A percentile compares a stretch with the other conserved stretches of the same genome.
phyloP scores from a whole-genome alignment of 2,329 filamentous ascomycete genomes.

The Hypoxylon sp. region DNA sequence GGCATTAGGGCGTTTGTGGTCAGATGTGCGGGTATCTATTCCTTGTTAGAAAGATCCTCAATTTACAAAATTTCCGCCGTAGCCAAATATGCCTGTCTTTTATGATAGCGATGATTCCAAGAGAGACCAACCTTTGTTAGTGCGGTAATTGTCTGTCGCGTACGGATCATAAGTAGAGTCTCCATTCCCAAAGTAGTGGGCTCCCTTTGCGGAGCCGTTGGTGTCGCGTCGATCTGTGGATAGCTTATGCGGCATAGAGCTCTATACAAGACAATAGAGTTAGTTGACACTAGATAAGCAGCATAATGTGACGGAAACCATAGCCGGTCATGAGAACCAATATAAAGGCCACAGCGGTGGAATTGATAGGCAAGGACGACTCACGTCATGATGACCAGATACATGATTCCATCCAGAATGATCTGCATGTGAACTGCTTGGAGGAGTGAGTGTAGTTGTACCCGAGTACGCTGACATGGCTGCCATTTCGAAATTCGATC shows the following conservation, averaged over 20 bases:
- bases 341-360: not conserved
- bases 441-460: slow-evolving; percentile 64
- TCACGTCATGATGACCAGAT: slow-evolving; percentile 51
- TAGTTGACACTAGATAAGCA: slow-evolving; percentile 24
- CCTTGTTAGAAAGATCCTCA: slow-evolving; percentile 40
- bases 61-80: not conserved
- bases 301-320: slow-evolving; percentile 1
- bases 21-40: slow-evolving; percentile 47
- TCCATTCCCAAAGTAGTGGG: slow-evolving; percentile 45
- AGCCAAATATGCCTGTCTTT: not conserved
- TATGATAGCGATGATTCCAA: not conserved
- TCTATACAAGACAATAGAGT: slow-evolving; percentile 38
- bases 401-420: slow-evolving; percentile 61
- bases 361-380: slow-evolving; percentile 26
- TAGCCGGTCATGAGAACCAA: not conserved
- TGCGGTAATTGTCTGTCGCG: slow-evolving; percentile 45
- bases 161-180: slow-evolving; percentile 46
- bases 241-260: slow-evolving; percentile 47
- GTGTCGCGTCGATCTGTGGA: slow-evolving; percentile 48
- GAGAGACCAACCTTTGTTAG: slow-evolving; percentile 48
- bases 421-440: slow-evolving; percentile 66
- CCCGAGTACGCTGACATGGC: slow-evolving; percentile 67
- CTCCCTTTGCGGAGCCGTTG: slow-evolving; percentile 40
- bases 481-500: slow-evolving; percentile 60
- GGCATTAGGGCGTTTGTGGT: slow-evolving; percentile 53